Conservation (phyloP, 108 stramenopile species). For the Cylindrotheca fusiformis region DNA sequence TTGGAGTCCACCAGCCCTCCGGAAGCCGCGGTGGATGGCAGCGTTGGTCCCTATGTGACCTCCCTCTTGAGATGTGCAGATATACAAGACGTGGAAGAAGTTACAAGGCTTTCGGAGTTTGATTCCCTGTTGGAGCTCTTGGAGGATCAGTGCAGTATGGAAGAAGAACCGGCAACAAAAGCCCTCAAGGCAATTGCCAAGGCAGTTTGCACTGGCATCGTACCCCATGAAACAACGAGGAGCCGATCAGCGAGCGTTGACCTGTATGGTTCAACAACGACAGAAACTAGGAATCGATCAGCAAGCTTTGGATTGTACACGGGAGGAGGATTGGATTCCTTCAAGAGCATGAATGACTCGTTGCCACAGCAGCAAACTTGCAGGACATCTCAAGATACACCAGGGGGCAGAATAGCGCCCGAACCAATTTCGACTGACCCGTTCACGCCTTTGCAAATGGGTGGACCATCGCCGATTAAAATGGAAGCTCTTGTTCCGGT, state of each 20-base stretch:
- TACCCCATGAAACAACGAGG: conserved; percentile 18
- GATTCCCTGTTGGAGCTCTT: conserved; percentile 67
- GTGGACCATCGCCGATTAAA: conserved; percentile 43
- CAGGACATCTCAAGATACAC: background rate
- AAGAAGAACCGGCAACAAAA: conserved; percentile 26
- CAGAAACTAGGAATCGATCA: background rate
- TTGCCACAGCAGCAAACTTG: too few relatives aligned
- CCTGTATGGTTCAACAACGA: background rate
- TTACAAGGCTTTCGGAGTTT: conserved; percentile 41
- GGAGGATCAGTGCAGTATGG: conserved; percentile 66
- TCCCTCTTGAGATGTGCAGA: conserved; percentile 45
- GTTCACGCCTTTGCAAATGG: conserved; percentile 12
- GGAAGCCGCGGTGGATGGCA: conserved; percentile 44
- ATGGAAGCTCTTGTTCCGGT: conserved; percentile 50
- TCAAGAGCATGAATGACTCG: conserved; percentile 18
- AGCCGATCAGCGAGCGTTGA: background rate
- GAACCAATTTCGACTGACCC: conserved; percentile 11
- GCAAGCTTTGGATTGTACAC: conserved; percentile 11
- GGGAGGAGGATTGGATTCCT: conserved; percentile 20
- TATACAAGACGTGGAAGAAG: conserved; percentile 10
- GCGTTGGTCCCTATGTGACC: conserved; percentile 68
- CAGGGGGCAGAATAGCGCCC: background rate
- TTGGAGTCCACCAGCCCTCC: conserved; percentile 37
- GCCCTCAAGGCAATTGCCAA: conserved; percentile 49
- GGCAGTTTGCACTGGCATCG: conserved; percentile 43